Base-by-base conservation (phyloP, 2,329 filamentous ascomycete genomes). In the Trichoderma lentiforme region DNA sequence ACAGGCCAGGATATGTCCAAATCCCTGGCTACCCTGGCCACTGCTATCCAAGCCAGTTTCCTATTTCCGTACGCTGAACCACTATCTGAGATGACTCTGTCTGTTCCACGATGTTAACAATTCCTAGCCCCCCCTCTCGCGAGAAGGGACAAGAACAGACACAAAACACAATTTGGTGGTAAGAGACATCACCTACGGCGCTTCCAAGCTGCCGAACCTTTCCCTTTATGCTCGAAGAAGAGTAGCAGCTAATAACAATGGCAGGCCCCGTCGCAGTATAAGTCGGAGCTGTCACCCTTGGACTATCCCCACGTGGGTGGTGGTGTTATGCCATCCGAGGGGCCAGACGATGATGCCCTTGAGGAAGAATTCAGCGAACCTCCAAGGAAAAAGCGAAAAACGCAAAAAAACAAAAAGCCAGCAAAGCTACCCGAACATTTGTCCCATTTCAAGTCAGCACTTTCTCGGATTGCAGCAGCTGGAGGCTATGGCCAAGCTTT, bases 371-470 rank as follows among this genome's bases (percentile, higher is more conserved):
- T 3, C 1, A 51, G 18, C 39, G 39, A 51, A 1, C n/a, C 43
- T 51, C 43, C 43, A 51, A 51, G 53, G 12, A 62, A 58, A 14
- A 74, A 70, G 28, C 75, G 74, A 6, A 43, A 43, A 43, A n/a
- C 39, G 3, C 15, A n/a, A 0, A 43, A 9, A 88, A 51, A 21
- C 0, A 51, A 47, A 2, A 21, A 12, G 14, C 9, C 28, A 30
- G 28, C 28, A 30, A 7, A 30, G 28, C 28, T 30, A 30, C 28
- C 28, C 28, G 28, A 30, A 30, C 28, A 30, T 30, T 30, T 47
- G 39, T 4, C 4, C 1, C 0, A 2, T 5, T 3, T 47, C 0
- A 3, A 47, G 3, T 1, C 36, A 39, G 6, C 36, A 3, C 36
- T 43, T 43, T 43, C 36, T 43, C 6, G 7, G 3, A 18, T 43